Evolutionary conservation across 2,329 filamentous ascomycete genomes (phyloP).

Genomic region (Keithomyces neogunnii): DNA sequence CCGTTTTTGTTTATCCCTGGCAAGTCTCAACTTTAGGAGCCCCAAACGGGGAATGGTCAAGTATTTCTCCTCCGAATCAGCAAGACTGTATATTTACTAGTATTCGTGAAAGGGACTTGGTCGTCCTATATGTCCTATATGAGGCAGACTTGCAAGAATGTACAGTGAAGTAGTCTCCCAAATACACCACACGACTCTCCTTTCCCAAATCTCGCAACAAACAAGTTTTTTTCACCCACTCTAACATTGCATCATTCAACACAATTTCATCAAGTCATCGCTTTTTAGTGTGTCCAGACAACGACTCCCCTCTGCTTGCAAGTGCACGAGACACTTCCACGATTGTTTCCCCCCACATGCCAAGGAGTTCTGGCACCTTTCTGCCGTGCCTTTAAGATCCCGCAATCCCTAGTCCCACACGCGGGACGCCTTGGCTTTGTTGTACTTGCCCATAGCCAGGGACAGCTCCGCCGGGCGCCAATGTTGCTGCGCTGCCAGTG

Average conservation of each 20-base stretch:
- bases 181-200: neutral
- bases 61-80: too few species aligned
- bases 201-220: too few species aligned
- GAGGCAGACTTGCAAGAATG: neutral
- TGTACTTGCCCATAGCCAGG: constrained; percentile 13
- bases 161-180: constrained; percentile 6
- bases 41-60: too few species aligned
- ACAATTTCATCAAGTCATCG: neutral
- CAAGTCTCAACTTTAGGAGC: too few species aligned
- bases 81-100: neutral
- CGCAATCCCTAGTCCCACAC: constrained; percentile 47
- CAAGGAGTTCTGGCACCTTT: neutral
- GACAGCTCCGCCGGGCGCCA: constrained; percentile 13
- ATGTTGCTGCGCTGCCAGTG: constrained; percentile 24
- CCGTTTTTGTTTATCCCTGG: too few species aligned
- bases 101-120: neutral
- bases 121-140: neutral
- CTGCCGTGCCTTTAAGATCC: constrained; percentile 23
- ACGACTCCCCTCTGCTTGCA: neutral
- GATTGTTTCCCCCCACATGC: neutral
- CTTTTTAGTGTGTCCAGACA: neutral
- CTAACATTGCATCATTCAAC: neutral
- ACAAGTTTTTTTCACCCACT: too few species aligned
- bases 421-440: constrained; percentile 16
- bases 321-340: neutral